Base-by-base conservation (phyloP, 2,329 filamentous ascomycete genomes). In the Claviceps sp. region DNA sequence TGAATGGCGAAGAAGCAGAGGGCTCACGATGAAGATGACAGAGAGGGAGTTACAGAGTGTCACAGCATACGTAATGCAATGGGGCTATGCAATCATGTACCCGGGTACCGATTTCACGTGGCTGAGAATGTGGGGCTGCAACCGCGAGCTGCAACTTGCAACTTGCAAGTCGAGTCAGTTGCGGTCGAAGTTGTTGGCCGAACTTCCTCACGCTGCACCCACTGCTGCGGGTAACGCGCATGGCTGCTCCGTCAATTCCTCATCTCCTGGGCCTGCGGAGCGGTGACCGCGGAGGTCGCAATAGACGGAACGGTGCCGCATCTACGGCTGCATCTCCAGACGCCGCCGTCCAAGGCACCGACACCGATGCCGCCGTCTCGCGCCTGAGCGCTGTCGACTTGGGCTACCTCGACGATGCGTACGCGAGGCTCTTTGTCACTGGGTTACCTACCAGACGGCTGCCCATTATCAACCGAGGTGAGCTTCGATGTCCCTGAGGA, bases 401-500 rank as follows among this genome's bases (percentile, higher is more conserved):
- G 49, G 89, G 88, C 37, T 97, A 97, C 65, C 73, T 98, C 1
- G 70, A 86, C 2, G 93, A 98, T 63, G 78, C 78, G 0, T 97
- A 85, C 69, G 88, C 89, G 2, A 71, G 71, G 50, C 75, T 75
- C 51, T 88, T 96, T 64, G 82, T 85, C 2, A 71, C 77, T 52
- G 74, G 72, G 54, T 70, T 74, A 16, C 61, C 73, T 1, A 71
- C 79, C 13, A 78, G 86, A 57, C 77, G 91, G 53, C 76, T 94
- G 56, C 93, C 93, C 50, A 87, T 98, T 56, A 95, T 98, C 62
- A 97, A 98, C 64, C 76, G 91, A 79, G 91, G 91, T 88, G 67
- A 58, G 72, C 48, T 34, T n/a, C 14, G 20, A 37, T 20, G 4
- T 13, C 45, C n/a, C 58, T 11, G 20, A 18, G 30, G 9, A 11